Percentiles rank a stretch among this genome's conserved stretches.
Conservation (phyloP, 805 yeast species). For the Wickerhamomyces mucosus region DNA sequence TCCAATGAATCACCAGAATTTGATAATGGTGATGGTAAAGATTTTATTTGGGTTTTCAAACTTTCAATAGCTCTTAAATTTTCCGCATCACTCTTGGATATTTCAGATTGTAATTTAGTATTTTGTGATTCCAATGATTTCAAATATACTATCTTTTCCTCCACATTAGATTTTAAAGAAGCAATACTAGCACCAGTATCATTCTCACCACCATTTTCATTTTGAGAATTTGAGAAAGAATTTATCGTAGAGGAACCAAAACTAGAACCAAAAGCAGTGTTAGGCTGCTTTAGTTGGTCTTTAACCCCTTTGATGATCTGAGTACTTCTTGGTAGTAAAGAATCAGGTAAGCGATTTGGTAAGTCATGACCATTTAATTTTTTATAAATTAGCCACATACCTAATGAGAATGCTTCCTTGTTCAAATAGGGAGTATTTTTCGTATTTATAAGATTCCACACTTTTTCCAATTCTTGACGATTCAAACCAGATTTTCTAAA, state of each 20-base stretch:
- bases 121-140: conserved; percentile 64
- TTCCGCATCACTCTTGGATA: conserved; percentile 18
- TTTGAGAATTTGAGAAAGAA: not conserved
- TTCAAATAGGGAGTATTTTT: conserved; percentile 76
- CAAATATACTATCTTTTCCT: conserved; percentile 40
- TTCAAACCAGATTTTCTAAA: conserved; percentile 87
- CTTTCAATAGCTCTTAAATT: conserved; percentile 50
- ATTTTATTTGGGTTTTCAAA: conserved; percentile 49
- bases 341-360: conserved; percentile 78
- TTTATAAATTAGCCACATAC: conserved; percentile 94
- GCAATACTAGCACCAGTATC: conserved; percentile 30
- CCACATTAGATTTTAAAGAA: not conserved
- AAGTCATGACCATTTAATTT: conserved; percentile 81
- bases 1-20: conserved; percentile 26
- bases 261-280: conserved; percentile 9
- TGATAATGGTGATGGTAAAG: conserved; percentile 29
- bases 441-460: conserved; percentile 85
- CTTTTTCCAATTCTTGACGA: conserved; percentile 76
- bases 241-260: not conserved
- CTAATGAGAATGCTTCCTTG: conserved; percentile 88
- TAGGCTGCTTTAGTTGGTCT: conserved; percentile 27
- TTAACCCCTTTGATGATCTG: conserved; percentile 68
- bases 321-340: conserved; percentile 80
- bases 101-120: conserved; percentile 48
- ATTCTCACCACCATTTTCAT: conserved; percentile 30